Evolutionary conservation across 495 filamentous ascomycete species (phyloP), one percentile per base, ranked within the genome.

Genomic region (Talaromyces stipitatus): DNA sequence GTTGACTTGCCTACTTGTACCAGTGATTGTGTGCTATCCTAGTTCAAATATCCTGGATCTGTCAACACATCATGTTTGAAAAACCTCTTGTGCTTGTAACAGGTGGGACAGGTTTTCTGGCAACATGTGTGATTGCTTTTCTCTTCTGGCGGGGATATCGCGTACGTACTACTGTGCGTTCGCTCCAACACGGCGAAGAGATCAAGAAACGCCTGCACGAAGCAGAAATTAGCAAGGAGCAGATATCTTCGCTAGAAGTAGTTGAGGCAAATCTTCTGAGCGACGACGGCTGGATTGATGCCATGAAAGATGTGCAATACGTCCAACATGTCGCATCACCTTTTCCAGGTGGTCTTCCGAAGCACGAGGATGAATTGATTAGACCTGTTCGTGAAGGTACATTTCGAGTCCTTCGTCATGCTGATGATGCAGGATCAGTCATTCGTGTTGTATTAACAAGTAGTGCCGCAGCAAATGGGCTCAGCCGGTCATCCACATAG

Each of bases 261-360:
- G 32, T 70, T 62, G 32, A 66, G 47, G 3, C 62, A 48, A 20
- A 73, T 68, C 16, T 68, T 61, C 52, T 75, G 69, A 52, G 70
- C 66, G 20, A 64, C 50, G 54, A 27, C 6, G 54, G 54, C 33
- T 55, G 54, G 54, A 12, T 24, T 22, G 54, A 55, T 32, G 54
- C 54, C 11, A 46, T 55, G 33, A 55, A 46, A 14, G 54, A 22
- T 22, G 54, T 46, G 10, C 26, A 23, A 1, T 55, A 27, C 29
- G 54, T 55, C 16, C 54, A 45, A 20, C 54, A 55, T 22, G 33
- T 55, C 14, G 54, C 54, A 12, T 55, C 54, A 28, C 54, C 54
- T 23, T 46, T 55, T 20, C 54, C 54, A 20, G 14, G 3, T 6
- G 23, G 18, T 4, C 10, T 55, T 11, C 54, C 54, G n/a, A 55